Percentiles rank a stretch among this genome's conserved stretches.
Conservation (phyloP, 1,284 basidiomycete genomes). For the Bjerkandera adusta region DNA sequence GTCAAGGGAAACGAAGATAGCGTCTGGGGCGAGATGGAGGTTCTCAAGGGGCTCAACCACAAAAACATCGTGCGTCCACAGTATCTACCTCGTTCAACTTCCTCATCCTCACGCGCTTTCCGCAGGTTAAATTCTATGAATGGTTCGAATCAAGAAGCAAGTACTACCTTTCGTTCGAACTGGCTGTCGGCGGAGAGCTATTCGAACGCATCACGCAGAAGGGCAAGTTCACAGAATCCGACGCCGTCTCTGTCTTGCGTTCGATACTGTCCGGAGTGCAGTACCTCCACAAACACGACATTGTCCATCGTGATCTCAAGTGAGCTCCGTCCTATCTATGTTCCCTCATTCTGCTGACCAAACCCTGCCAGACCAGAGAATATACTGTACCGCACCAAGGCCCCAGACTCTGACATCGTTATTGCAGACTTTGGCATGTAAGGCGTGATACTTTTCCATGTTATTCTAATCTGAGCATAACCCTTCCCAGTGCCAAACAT, state of each 20-base stretch:
- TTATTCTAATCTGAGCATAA: background rate
- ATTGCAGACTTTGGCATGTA: constrained; percentile 98
- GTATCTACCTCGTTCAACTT: constrained; percentile 5
- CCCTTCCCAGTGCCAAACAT: constrained; percentile 73
- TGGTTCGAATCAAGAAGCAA: constrained; percentile 91
- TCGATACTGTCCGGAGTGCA: constrained; percentile 78
- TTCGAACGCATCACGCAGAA: constrained; percentile 81
- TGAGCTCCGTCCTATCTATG: constrained; percentile 35
- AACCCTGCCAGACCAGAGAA: constrained; percentile 75
- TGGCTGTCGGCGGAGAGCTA: constrained; percentile 87
- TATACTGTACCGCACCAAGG: constrained; percentile 84
- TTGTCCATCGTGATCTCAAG: constrained; percentile 93
- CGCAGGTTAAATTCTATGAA: constrained; percentile 86
- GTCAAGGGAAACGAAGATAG: constrained; percentile 85
- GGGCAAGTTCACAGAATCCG: constrained; percentile 89
- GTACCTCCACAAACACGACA: constrained; percentile 84
- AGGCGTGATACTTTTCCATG: constrained; percentile 24
- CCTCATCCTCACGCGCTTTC: background rate
- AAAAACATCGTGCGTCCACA: constrained; percentile 70
- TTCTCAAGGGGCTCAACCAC: constrained; percentile 84
- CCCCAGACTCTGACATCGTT: constrained; percentile 75
- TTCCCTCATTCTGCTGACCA: background rate
- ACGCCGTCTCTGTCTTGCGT: constrained; percentile 73
- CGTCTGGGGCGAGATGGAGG: constrained; percentile 90
- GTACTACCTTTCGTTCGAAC: constrained; percentile 90